phyloP scores from a whole-genome alignment of 768 basidiomycete genomes.

The Rhodotorula kratochvilovae region DNA sequence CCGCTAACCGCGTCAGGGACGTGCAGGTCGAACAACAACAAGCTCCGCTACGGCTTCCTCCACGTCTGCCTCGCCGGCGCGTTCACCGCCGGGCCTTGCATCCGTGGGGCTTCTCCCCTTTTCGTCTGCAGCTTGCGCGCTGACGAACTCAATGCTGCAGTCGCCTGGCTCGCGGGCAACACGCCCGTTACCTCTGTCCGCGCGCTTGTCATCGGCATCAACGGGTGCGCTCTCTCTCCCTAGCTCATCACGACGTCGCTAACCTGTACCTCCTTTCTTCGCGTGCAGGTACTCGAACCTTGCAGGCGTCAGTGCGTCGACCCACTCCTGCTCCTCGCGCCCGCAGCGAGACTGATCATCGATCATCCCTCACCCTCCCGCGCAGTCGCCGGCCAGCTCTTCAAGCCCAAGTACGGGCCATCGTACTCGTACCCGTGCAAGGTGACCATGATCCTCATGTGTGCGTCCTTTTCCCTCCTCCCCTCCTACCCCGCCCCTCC shows the following conservation, averaged over 20 bases:
- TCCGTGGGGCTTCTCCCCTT: neutral
- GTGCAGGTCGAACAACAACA: slow-evolving; percentile 27
- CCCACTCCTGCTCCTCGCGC: neutral
- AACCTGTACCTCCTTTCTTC: no score
- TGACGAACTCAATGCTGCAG: slow-evolving; percentile 39
- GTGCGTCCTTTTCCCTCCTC: neutral
- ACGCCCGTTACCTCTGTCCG: slow-evolving; percentile 1
- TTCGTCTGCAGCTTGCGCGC: slow-evolving; percentile 33
- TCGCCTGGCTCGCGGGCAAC: slow-evolving; percentile 43
- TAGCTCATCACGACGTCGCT: no score
- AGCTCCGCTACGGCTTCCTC: slow-evolving; percentile 47
- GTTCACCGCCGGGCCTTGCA: neutral
- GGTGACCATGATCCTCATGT: neutral
- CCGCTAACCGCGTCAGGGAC: no score
- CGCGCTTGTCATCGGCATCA: slow-evolving; percentile 10
- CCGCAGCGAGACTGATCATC: neutral
- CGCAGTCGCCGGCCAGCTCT: slow-evolving; percentile 20
- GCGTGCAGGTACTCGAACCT: neutral
- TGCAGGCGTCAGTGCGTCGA: neutral
- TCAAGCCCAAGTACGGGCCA: slow-evolving; percentile 21
- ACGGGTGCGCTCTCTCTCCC: neutral
- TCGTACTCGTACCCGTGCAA: slow-evolving; percentile 9
- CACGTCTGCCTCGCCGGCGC: slow-evolving; percentile 46
- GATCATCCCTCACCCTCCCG: no score
- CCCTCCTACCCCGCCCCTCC: neutral